phyloP scores from a whole-genome alignment of 495 filamentous ascomycete species.

The Trichoderma virens region DNA sequence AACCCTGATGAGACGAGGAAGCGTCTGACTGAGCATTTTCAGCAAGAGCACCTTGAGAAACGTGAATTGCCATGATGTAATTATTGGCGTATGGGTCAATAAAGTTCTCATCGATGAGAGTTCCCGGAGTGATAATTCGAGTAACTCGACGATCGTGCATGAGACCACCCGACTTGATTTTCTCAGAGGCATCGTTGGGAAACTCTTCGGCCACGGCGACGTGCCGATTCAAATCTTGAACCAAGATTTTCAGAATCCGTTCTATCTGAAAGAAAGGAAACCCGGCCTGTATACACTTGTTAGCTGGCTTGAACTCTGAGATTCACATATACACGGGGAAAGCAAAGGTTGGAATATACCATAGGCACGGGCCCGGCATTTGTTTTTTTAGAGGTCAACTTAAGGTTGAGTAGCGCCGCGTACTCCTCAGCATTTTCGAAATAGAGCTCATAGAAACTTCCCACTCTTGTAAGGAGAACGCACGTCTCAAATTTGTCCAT shows the following conservation, averaged over 20 bases:
- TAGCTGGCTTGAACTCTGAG: neutral
- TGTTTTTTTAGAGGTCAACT: constrained; percentile 74
- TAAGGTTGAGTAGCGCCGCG: constrained; percentile 78
- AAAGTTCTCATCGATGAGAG: constrained; percentile 94
- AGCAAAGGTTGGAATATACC: constrained; percentile 38
- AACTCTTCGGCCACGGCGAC: constrained; percentile 96
- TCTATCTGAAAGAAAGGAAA: constrained; percentile 92
- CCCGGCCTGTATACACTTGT: constrained; percentile 51
- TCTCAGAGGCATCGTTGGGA: constrained; percentile 55
- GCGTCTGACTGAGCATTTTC: constrained; percentile 8
- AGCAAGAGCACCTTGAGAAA: constrained; percentile 15
- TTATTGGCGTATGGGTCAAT: constrained; percentile 90
- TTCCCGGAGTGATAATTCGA: constrained; percentile 87
- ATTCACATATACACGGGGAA: neutral
- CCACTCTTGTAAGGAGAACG: constrained; percentile 82
- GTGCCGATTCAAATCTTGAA: constrained; percentile 80
- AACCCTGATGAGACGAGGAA: constrained; percentile 7
- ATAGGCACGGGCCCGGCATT: constrained; percentile 69
- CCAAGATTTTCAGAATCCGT: constrained; percentile 82
- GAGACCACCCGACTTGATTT: constrained; percentile 63
- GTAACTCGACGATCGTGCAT: constrained; percentile 77
- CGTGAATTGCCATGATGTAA: constrained; percentile 72
- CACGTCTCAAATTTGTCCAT: constrained; percentile 87
- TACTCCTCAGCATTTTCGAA: constrained; percentile 88
- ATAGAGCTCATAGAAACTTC: constrained; percentile 95